Evolutionary conservation across 2,329 filamentous ascomycete genomes (phyloP), one percentile per base, ranked within the genome.

Genomic region (Botrytis medusae): DNA sequence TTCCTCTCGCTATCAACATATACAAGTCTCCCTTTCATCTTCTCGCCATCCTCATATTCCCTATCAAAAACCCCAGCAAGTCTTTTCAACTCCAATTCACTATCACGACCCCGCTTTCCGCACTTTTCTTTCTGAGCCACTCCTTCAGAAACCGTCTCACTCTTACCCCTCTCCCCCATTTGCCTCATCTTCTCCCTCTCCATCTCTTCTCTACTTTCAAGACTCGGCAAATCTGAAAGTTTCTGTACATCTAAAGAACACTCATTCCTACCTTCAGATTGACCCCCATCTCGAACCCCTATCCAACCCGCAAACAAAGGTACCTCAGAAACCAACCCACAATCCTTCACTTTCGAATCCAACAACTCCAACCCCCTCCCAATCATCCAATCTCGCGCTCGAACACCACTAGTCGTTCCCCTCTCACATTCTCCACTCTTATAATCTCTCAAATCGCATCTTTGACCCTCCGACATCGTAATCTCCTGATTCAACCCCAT

Each of bases 291-390:
- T 44, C 14, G 42, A 16, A 44, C 42, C 14, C 42, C 51, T 2
- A 3, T 57, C 51, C 14, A 16, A 4, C 5, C n/a, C 51, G 6
- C n/a, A 29, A 2, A 18, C 14, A 54, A 29, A 57, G 51, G 14
- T 8, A 57, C 12, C 1, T 46, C 61, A 42, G 16, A 54, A 7
- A 12, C 9, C 29, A 46, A 25, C 22, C 22, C 42, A 34, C 22
- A 46, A 25, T 25, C 29, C 18, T 8, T 20, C 10, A 64, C 44
- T 4, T 64, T 18, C 1, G n/a, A 44, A 14, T 12, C 18, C 18
- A 9, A 9, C 2, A 12, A 1, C 16, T 18, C 20, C 6, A 8
- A 59, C 2, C 1, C 18, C 16, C 54, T 34, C 1, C n/a, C 2
- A 22, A 57, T n/a, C 29, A 16, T 18, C 54, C n/a, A 57, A 57